Conservation (phyloP, 164 flowering plant genomes). For the Magnolia kwangsiensis region DNA sequence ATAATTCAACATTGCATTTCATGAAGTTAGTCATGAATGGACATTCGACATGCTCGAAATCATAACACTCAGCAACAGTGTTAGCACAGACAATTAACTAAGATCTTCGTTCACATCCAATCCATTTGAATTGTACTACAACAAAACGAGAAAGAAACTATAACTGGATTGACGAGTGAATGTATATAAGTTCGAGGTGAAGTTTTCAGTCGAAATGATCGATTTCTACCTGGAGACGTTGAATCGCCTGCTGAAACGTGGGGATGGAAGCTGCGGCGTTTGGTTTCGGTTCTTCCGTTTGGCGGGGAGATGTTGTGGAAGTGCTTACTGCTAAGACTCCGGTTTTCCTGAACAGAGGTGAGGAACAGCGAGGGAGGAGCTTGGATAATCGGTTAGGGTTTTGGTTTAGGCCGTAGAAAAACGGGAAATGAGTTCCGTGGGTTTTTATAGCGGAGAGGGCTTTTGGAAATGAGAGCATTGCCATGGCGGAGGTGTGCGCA, state of each 20-base stretch:
- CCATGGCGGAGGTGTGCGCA: background rate
- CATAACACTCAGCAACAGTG: too few species aligned
- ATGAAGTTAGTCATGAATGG: too few species aligned
- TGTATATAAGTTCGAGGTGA: background rate
- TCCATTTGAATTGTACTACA: background rate
- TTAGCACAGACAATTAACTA: background rate
- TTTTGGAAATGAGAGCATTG: slow-evolving; percentile 33
- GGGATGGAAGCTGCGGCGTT: slow-evolving; percentile 33
- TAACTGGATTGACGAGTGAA: background rate
- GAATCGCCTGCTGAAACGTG: slow-evolving; percentile 94
- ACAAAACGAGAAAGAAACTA: background rate
- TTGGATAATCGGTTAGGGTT: slow-evolving; percentile 16
- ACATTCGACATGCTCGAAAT: too few species aligned
- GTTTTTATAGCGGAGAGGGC: slow-evolving; percentile 35
- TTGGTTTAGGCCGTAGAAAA: slow-evolving; percentile 18
- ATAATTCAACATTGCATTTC: too few species aligned
- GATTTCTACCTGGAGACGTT: slow-evolving; percentile 59
- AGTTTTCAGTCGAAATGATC: too few species aligned
- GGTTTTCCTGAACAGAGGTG: slow-evolving; percentile 13
- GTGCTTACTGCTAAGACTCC: slow-evolving; percentile 17
- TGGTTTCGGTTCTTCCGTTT: slow-evolving; percentile 17
- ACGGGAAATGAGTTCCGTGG: slow-evolving; percentile 19
- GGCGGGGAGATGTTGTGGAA: slow-evolving; percentile 26
- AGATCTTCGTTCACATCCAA: background rate
- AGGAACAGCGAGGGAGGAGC: slow-evolving; percentile 8